Percentiles rank a stretch among this genome's conserved stretches.
These are phyloP conservation scores for Penicillium verhagenii DNA, from an alignment of 495 filamentous ascomycete genomes.

Conservation along the genomic window DNA sequence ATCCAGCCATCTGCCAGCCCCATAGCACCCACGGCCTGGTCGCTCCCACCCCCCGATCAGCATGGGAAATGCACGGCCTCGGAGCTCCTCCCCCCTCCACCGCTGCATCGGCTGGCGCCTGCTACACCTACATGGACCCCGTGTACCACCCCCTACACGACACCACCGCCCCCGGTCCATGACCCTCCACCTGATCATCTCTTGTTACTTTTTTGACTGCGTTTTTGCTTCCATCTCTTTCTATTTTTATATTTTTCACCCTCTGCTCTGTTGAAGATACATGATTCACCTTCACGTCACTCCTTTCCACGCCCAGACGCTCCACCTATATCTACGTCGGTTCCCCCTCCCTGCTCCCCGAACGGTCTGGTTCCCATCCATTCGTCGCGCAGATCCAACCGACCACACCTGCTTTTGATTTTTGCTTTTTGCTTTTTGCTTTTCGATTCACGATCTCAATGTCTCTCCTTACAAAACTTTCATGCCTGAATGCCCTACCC, in stretches of 20 bases:
- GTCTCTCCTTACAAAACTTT: constrained; percentile 43
- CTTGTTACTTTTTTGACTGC: constrained; percentile 10
- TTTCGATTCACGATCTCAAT: constrained; percentile 36
- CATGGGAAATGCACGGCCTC: constrained; percentile 40
- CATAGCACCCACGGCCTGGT: constrained; percentile 23
- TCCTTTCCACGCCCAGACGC: constrained; percentile 42
- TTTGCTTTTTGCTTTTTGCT: constrained; percentile 6
- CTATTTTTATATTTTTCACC: constrained; percentile 30
- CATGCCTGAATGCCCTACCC: constrained; percentile 39
- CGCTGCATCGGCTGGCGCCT: constrained; percentile 18
- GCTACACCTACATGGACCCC: constrained; percentile 39
- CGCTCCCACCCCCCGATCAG: constrained; percentile 24
- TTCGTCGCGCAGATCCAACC: neutral
- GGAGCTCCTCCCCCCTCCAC: constrained; percentile 17
- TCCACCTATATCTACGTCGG: too few relatives aligned
- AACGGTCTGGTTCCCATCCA: too few relatives aligned
- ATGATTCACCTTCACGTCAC: constrained; percentile 36
- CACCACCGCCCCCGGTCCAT: constrained; percentile 18
- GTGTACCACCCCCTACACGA: constrained; percentile 40
- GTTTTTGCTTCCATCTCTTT: constrained; percentile 16
- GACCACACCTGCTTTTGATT: neutral
- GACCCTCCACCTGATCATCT: constrained; percentile 4
- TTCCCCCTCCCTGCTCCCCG: too few relatives aligned
- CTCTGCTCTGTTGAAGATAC: constrained; percentile 29
- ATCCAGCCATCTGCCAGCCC: constrained; percentile 38